Base-by-base conservation (phyloP, 1,139 yeast species). In the Taiozyma sp. region DNA sequence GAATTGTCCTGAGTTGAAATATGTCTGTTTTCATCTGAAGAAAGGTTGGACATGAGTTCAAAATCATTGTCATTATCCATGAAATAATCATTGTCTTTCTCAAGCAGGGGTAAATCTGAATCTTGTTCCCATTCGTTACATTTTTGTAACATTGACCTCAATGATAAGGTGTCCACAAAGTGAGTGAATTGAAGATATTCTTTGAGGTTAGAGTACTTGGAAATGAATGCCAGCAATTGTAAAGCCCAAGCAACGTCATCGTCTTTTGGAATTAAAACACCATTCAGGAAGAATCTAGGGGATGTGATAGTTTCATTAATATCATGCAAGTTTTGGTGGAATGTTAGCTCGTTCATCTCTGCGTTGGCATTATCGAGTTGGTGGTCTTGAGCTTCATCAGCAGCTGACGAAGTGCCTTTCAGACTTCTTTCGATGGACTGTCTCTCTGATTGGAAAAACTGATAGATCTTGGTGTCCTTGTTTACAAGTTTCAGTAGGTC, bases 181-280 rank as follows among this genome's bases (percentile, higher is more conserved):
- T 87, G 88, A 5, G 96, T 84, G 49, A 79, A 79, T 58, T 91
- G 96, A 50, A 93, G 73, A 43, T 76, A 76, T 47, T 83, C 84
- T 62, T 92, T 87, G 65, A 92, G 73, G 54, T 83, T 79, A 1
- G 97, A 87, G 65, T 92, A 92, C 67, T 93, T 93, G 10, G 98
- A 90, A 47, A 92, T 88, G 67, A 91, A 93, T 22, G 98, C 98
- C 51, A 93, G 70, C 36, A 93, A 75, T 68, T 93, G 98, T 50
- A 93, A 74, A 7, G 96, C 87, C 97, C 97, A 91, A 38, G 90
- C 84, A 30, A 93, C 88, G 65, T 93, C 99, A 65, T 92, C 97
- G 57, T 89, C 96, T 54, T 90, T 79, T 1, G 97, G 97, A 12
- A 90, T 79, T 19, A 91, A 79, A 27, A 85, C 83, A 2, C 96